Evolutionary conservation across 768 basidiomycete species (phyloP).

Genomic region (Kwoniella dendrophila): DNA sequence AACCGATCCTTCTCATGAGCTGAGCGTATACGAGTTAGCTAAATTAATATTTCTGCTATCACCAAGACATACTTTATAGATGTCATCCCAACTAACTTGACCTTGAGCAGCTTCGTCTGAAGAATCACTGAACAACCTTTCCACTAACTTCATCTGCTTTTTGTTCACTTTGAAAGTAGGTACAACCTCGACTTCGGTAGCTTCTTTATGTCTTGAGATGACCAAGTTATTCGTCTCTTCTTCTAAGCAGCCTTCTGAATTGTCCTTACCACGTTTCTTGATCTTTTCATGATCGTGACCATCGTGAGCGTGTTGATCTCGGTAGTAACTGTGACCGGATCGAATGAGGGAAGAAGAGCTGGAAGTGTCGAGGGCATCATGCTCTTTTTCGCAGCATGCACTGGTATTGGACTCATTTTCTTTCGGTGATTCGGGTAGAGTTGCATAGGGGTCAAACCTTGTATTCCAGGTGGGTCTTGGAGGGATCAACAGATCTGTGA

Average conservation of each 20-base stretch:
- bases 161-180: not conserved
- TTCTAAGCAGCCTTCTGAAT: too few species aligned
- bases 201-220: not conserved
- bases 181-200: not conserved
- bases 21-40: not conserved
- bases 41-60: not conserved
- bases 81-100: conserved; percentile 12
- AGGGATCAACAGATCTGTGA: not conserved
- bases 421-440: too few species aligned
- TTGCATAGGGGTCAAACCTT: too few species aligned
- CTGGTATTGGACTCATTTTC: too few species aligned
- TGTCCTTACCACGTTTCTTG: too few species aligned
- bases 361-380: too few species aligned
- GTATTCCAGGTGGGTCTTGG: not conserved
- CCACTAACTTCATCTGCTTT: conserved; percentile 7
- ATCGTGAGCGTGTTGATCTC: too few species aligned
- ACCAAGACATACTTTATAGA: not conserved
- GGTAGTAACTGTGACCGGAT: too few species aligned
- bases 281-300: too few species aligned
- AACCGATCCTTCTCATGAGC: conserved; percentile 5
- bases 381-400: too few species aligned
- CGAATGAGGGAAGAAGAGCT: too few species aligned
- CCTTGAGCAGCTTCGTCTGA: not conserved
- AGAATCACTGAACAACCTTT: conserved; percentile 1
- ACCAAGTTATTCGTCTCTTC: not conserved